Conservation (phyloP, 2,329 filamentous ascomycete species). For the Fusarium sp. region DNA sequence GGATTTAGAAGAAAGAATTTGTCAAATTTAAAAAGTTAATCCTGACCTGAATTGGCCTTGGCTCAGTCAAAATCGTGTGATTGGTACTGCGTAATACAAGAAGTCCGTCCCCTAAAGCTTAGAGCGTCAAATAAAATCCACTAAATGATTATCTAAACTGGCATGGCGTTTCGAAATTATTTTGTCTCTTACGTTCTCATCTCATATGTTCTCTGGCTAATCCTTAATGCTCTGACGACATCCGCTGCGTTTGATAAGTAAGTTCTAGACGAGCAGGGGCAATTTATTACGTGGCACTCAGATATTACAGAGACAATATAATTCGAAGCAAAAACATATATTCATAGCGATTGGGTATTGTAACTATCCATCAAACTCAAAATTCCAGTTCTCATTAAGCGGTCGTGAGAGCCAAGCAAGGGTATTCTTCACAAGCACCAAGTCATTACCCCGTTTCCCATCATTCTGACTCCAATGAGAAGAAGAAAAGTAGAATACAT, state of each 20-base stretch:
- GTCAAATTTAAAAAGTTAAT: conserved; percentile 42
- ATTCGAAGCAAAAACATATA: conserved; percentile 6
- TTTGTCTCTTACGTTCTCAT: background rate
- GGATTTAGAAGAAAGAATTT: conserved; percentile 36
- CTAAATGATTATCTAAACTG: background rate
- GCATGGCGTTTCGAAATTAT: background rate
- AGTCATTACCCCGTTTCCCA: conserved; percentile 1
- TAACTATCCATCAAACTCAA: conserved; percentile 22
- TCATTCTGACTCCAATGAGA: background rate
- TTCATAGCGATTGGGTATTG: conserved; percentile 42
- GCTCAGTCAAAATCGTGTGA: conserved; percentile 4
- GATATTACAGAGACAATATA: background rate
- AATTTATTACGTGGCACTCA: background rate
- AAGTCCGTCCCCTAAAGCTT: background rate
- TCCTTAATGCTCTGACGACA: background rate
- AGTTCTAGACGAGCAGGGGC: background rate
- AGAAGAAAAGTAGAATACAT: conserved; percentile 32
- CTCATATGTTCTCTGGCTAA: background rate
- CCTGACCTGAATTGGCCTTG: conserved; percentile 8
- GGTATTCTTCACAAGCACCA: conserved; percentile 30
- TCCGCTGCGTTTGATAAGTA: background rate
- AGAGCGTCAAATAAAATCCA: background rate
- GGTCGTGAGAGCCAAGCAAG: conserved; percentile 21
- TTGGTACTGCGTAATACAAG: background rate
- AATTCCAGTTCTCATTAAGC: conserved; percentile 30